phyloP scores from a whole-genome alignment of 805 yeast genomes.

The Teunomyces aglyptinius region DNA sequence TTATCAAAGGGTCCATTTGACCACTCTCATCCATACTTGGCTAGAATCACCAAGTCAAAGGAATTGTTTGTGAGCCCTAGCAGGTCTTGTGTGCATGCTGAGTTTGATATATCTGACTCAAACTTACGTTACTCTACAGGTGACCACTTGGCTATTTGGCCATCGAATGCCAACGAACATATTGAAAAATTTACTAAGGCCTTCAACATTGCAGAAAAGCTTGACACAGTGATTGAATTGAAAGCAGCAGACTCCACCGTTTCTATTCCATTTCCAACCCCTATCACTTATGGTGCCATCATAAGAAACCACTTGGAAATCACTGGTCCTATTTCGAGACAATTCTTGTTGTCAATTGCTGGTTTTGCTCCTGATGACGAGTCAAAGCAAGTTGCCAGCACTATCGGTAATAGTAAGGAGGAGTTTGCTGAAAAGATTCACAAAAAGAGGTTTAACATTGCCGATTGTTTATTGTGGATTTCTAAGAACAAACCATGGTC shows the following conservation, averaged over 20 bases:
- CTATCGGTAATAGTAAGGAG: slow-evolving; percentile 66
- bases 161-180: slow-evolving; percentile 79
- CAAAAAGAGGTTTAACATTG: slow-evolving; percentile 60
- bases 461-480: slow-evolving; percentile 65
- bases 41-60: slow-evolving; percentile 56
- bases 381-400: slow-evolving; percentile 46
- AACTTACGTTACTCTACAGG: slow-evolving; percentile 88
- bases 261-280: slow-evolving; percentile 63
- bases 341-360: slow-evolving; percentile 66
- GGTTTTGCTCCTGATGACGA: slow-evolving; percentile 77
- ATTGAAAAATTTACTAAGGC: slow-evolving; percentile 63
- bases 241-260: slow-evolving; percentile 70
- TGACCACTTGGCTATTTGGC: slow-evolving; percentile 94
- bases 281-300: slow-evolving; percentile 86
- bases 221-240: slow-evolving; percentile 58
- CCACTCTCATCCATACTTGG: slow-evolving; percentile 77
- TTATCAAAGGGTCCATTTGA: slow-evolving; percentile 71
- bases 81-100: slow-evolving; percentile 87
- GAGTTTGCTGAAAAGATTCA: slow-evolving; percentile 66
- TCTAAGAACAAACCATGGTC: slow-evolving; percentile 72
- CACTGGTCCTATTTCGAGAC: slow-evolving; percentile 91
- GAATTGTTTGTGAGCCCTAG: slow-evolving; percentile 66
- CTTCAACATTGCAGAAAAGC: slow-evolving; percentile 55
- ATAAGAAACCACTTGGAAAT: slow-evolving; percentile 87
- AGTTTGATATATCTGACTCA: slow-evolving; percentile 74